phyloP scores from a whole-genome alignment of 192 early-diverging fungal species.

The Rhizophagus clarus region DNA sequence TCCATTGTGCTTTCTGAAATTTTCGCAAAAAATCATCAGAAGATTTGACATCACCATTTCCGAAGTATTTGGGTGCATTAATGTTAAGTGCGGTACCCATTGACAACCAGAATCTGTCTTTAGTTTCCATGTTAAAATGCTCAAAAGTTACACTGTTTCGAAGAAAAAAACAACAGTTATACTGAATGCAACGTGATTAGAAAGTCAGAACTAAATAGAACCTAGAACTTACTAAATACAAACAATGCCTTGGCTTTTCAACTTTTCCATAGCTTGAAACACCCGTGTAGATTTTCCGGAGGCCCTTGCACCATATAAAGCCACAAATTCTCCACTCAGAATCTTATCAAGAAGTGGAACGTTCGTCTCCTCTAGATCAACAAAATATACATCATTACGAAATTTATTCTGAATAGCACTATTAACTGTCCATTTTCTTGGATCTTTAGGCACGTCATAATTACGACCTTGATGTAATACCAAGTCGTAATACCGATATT shows the following conservation, averaged over 20 bases:
- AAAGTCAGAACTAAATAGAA: no score
- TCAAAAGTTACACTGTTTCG: no score
- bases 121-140: no score
- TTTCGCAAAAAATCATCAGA: conserved; percentile 20
- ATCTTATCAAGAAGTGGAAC: conserved; percentile 25
- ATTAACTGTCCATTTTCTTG: no score
- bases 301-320: conserved; percentile 7
- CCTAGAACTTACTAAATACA: conserved; percentile 25
- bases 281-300: conserved; percentile 35
- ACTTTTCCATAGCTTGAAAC: neutral
- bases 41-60: conserved; percentile 11
- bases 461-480: no score
- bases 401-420: no score
- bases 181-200: no score
- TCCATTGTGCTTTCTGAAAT: neutral
- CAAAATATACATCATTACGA: no score
- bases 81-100: neutral
- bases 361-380: conserved; percentile 6
- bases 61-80: neutral
- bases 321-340: no score
- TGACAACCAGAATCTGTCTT: neutral
- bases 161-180: no score
- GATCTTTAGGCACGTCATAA: no score
- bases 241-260: conserved; percentile 8
- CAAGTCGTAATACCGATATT: no score